Base-by-base conservation (phyloP, 805 yeast genomes). In the Candida mattraensis region DNA sequence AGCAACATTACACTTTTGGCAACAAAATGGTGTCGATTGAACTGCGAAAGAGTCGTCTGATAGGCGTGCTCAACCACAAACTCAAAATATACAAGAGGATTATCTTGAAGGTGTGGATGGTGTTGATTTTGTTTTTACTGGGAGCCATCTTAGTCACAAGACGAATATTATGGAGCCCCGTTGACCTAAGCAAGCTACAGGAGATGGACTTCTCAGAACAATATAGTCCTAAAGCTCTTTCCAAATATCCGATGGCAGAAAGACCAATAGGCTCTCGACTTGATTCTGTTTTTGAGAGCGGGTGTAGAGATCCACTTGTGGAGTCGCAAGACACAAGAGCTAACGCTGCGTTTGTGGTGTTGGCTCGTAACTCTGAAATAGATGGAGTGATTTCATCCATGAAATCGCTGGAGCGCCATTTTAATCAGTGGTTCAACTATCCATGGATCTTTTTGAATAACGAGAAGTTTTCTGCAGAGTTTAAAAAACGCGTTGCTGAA, bases 391-490 rank as follows among this genome's bases (percentile, higher is more conserved):
- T 84, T 2, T 67, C 72, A 37, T 80, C 93, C 3, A 78, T 91
- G 72, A 61, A 66, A 19, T 78, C 89, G 3, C 54, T 93, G 37
- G 98, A 91, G 57, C 69, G 86, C 17, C 95, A 83, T 56, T 91
- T 89, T 65, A 91, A 91, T 58, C 89, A 89, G 51, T 87, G 96
- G 95, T 93, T 72, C 60, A 75, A 83, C 47, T 93, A 93, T 56
- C 97, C 96, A 0, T 93, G 95, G 81, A 82, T 87, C 1, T 87
- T 93, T 50, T 60, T 93, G 13, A 91, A 89, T 56, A 87, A 91
- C 58, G 88, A 75, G 40, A 79, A 76, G 12, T 89, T 91, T 51
- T 67, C 70, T 15, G 73, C 74, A 2, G 73, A 78, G 13, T 93
- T 93, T 60, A 76, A 73, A 50, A 51, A 49, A 2, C 61, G 68